A percentile compares a stretch with the other conserved stretches of the same genome.
These are phyloP conservation scores for Chiua virens DNA, from an alignment of 768 basidiomycete genomes.

Conservation along the genomic window DNA sequence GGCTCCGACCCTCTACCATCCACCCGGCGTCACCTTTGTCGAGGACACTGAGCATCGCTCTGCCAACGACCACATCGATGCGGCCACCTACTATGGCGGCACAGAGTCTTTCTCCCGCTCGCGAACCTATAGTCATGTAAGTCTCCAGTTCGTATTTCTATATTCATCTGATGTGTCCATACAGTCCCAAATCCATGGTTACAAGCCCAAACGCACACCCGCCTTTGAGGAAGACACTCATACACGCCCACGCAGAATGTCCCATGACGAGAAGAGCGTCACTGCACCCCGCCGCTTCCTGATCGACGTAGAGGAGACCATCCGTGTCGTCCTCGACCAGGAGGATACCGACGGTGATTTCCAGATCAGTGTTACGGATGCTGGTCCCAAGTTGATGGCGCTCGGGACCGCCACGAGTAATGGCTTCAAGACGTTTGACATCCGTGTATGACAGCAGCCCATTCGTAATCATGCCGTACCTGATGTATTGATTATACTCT, in stretches of 20 bases:
- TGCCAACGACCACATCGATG: slow-evolving; percentile 65
- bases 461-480: background rate
- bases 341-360: slow-evolving; percentile 98
- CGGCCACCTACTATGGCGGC: slow-evolving; percentile 81
- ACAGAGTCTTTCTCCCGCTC: slow-evolving; percentile 77
- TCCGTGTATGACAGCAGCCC: slow-evolving; percentile 56
- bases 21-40: slow-evolving; percentile 61
- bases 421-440: slow-evolving; percentile 97
- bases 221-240: slow-evolving; percentile 80
- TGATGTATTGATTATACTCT: slow-evolving; percentile 9
- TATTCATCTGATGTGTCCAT: slow-evolving; percentile 16
- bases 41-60: slow-evolving; percentile 54
- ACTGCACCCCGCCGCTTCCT: slow-evolving; percentile 85
- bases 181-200: slow-evolving; percentile 71
- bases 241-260: slow-evolving; percentile 73
- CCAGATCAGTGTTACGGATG: slow-evolving; percentile 94
- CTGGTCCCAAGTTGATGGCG: slow-evolving; percentile 94
- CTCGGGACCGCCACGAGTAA: slow-evolving; percentile 97
- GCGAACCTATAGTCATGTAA: slow-evolving; percentile 85
- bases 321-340: slow-evolving; percentile 93
- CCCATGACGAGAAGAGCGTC: slow-evolving; percentile 88
- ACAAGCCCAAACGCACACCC: slow-evolving; percentile 67
- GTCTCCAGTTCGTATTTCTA: slow-evolving; percentile 21
- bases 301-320: slow-evolving; percentile 97
- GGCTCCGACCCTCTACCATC: slow-evolving; percentile 68